Conservation (phyloP, 2,329 filamentous ascomycete species). For the Lachnellula suecica region DNA sequence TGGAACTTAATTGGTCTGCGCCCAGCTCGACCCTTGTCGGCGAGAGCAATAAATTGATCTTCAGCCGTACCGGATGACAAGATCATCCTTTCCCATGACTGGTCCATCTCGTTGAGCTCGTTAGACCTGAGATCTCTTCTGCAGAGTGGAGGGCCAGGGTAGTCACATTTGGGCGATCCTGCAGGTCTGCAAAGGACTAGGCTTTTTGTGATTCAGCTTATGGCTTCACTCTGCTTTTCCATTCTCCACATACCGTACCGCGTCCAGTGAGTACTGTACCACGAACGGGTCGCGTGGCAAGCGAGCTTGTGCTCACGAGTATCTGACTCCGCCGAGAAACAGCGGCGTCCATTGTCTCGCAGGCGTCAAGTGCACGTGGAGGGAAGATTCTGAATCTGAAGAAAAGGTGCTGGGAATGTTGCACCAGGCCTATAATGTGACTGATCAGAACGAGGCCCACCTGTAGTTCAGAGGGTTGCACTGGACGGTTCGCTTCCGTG, state of each 20-base stretch:
- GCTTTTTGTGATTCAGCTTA: not conserved
- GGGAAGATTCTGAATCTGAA: not conserved
- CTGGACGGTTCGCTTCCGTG: slow-evolving; percentile 6
- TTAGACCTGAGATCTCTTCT: slow-evolving; percentile 8
- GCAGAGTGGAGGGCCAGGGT: not conserved
- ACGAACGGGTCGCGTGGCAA: slow-evolving; percentile 3
- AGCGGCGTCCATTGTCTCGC: not conserved
- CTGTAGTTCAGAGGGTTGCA: not conserved
- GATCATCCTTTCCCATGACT: slow-evolving; percentile 5
- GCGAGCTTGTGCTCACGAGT: not conserved
- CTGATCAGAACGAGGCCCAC: not conserved
- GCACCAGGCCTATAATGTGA: no score
- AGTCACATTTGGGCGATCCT: slow-evolving; percentile 10
- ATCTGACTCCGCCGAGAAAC: slow-evolving; percentile 1
- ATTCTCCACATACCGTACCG: no score
- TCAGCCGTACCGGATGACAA: slow-evolving; percentile 9
- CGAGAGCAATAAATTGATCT: slow-evolving; percentile 4
- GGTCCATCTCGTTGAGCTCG: slow-evolving; percentile 4
- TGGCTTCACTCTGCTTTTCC: no score
- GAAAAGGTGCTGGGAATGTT: not conserved
- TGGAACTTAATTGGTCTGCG: not conserved
- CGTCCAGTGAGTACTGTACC: no score
- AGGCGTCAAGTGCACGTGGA: not conserved
- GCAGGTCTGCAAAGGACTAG: not conserved
- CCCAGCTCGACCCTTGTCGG: not conserved